A percentile compares a stretch with the other conserved stretches of the same genome.
phyloP scores from a whole-genome alignment of 1,284 basidiomycete genomes.

The Somion occarium region DNA sequence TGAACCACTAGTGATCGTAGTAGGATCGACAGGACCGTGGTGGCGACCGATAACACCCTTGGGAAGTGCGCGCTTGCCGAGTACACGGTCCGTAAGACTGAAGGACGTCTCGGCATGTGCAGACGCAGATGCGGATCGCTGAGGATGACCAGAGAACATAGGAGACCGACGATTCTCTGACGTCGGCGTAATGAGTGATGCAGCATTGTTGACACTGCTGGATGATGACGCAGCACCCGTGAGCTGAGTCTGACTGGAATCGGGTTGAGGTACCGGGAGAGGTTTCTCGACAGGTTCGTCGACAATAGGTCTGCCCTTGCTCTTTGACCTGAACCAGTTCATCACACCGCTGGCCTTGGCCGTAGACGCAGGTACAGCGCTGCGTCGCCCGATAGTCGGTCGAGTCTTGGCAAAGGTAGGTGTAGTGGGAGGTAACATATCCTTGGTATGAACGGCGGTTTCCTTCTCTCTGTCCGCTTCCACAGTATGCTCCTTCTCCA shows the following conservation, averaged over 20 bases:
- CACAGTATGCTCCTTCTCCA: conserved; percentile 18
- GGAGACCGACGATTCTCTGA: conserved; percentile 23
- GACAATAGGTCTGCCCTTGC: conserved; percentile 42
- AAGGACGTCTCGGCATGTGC: conserved; percentile 31
- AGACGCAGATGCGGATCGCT: conserved; percentile 39
- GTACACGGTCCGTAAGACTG: conserved; percentile 38
- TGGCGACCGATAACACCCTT: conserved; percentile 77
- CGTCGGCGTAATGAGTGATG: conserved; percentile 18
- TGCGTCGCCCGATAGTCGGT: conserved; percentile 19
- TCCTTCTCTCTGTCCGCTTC: conserved; percentile 1
- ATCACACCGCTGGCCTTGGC: conserved; percentile 75
- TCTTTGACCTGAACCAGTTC: conserved; percentile 76
- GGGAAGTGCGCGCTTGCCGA: conserved; percentile 16
- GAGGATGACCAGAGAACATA: conserved; percentile 26
- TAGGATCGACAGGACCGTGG: conserved; percentile 90
- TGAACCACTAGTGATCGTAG: conserved; percentile 80
- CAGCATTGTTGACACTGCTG: conserved; percentile 30
- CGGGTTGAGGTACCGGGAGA: conserved; percentile 13
- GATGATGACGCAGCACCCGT: conserved; percentile 24
- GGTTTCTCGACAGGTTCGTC: conserved; percentile 27
- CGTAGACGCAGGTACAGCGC: conserved; percentile 56
- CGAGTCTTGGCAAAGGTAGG: conserved; percentile 19
- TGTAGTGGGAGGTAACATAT: conserved; percentile 20
- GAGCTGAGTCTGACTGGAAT: conserved; percentile 11
- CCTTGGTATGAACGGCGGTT: conserved; percentile 13